Percentiles rank a stretch among this genome's conserved stretches.
Conservation (phyloP, 257 asterid genomes). For the Linaria vulgaris region DNA sequence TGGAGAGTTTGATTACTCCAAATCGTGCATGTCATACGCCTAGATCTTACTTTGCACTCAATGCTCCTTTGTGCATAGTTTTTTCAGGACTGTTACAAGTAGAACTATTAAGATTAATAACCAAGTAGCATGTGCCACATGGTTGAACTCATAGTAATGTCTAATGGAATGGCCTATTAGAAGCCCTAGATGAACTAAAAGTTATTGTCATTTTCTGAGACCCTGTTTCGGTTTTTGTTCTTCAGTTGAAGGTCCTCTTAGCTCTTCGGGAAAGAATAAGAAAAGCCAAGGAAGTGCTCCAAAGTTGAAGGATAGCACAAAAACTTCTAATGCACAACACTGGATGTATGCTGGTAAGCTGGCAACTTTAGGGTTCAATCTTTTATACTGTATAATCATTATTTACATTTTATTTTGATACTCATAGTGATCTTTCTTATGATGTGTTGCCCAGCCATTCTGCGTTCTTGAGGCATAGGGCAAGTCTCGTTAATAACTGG, state of each 20-base stretch:
- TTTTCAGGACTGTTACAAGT: not conserved
- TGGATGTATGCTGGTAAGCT: constrained; percentile 40
- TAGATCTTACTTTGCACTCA: not conserved
- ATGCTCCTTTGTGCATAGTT: not conserved
- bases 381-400: constrained; percentile 7
- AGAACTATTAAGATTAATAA: not conserved
- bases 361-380: constrained; percentile 9
- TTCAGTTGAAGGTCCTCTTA: constrained; percentile 64
- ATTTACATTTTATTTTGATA: not conserved
- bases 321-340: constrained; percentile 34
- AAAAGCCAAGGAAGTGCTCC: constrained; percentile 32
- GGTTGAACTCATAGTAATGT: not conserved
- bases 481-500: too few species aligned
- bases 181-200: constrained; percentile 8
- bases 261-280: constrained; percentile 59
- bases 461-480: too few species aligned
- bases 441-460: too few species aligned
- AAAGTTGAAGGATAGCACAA: constrained; percentile 32
- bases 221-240: too few species aligned
- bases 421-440: not conserved
- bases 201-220: too few species aligned
- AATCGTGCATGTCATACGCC: not conserved
- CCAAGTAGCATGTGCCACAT: not conserved
- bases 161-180: not conserved
- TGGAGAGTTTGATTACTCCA: not conserved